Evolutionary conservation across 2,329 filamentous ascomycete species (phyloP).

Genomic region (Penicillium sclerotigenum): DNA sequence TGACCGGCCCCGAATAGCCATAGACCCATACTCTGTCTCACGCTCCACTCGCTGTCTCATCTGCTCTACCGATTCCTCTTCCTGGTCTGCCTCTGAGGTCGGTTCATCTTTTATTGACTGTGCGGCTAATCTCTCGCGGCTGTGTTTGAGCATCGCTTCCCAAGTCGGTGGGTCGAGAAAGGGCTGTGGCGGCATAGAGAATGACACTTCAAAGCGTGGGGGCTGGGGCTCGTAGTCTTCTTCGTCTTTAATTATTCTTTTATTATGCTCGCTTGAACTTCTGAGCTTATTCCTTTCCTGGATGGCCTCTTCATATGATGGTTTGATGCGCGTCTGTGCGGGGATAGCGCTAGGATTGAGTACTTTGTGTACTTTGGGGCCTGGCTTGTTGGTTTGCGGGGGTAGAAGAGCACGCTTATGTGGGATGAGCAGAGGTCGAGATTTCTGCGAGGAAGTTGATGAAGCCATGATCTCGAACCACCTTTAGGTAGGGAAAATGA

Average conservation of each 20-base stretch:
- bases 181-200: constrained; percentile 35
- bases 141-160: constrained; percentile 30
- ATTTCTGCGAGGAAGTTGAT: constrained; percentile 8
- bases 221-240: not conserved
- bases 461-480: not conserved
- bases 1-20: constrained; percentile 33
- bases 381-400: not conserved
- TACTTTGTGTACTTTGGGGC: constrained; percentile 5
- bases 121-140: constrained; percentile 2
- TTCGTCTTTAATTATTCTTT: not conserved
- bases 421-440: constrained; percentile 26
- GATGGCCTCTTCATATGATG: not conserved
- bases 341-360: constrained; percentile 26
- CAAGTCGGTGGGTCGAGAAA: constrained; percentile 39
- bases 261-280: not conserved
- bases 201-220: constrained; percentile 31
- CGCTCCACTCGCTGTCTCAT: constrained; percentile 17
- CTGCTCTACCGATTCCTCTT: constrained; percentile 18
- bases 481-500: not conserved
- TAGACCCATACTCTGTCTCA: constrained; percentile 33
- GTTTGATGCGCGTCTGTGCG: constrained; percentile 18
- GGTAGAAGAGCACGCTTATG: constrained; percentile 28
- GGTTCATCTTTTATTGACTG: constrained; percentile 1
- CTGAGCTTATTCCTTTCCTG: not conserved
- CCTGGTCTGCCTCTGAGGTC: not conserved